phyloP scores from a whole-genome alignment of 257 asterid genomes.

The Solanum etuberosum region DNA sequence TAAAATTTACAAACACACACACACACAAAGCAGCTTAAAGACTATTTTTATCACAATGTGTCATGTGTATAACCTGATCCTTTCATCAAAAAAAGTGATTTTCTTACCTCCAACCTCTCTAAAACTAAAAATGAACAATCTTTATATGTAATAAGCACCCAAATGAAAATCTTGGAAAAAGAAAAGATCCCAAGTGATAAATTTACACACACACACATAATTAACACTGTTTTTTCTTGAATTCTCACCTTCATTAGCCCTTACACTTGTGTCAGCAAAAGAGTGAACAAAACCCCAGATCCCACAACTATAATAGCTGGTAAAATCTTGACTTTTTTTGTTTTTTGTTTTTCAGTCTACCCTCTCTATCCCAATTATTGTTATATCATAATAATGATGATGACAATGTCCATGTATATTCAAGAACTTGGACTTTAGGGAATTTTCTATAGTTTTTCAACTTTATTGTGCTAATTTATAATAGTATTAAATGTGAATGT shows the following conservation, averaged over 20 bases:
- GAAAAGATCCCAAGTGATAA: neutral
- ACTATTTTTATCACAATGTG: neutral
- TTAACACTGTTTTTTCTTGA: conserved; percentile 10
- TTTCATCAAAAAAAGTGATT: neutral
- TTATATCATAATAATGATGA: neutral
- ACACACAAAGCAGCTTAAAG: neutral
- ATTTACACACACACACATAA: neutral
- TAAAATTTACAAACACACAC: neutral
- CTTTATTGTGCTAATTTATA: neutral
- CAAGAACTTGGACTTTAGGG: neutral
- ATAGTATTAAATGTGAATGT: neutral
- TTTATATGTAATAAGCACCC: neutral
- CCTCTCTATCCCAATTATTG: neutral
- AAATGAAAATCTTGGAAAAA: neutral
- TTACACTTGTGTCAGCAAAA: conserved; percentile 2
- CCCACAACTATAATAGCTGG: conserved; percentile 25
- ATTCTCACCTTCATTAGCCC: conserved; percentile 39
- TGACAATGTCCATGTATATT: neutral
- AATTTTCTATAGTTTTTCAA: neutral
- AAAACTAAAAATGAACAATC: neutral
- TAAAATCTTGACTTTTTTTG: conserved; percentile 4
- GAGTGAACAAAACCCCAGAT: conserved; percentile 30
- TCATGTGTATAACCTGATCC: neutral
- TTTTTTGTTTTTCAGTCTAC: neutral
- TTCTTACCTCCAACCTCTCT: neutral